Evolutionary conservation across 75 land plant genomes (phyloP).

Genomic region (Cryptomeria japonica): DNA sequence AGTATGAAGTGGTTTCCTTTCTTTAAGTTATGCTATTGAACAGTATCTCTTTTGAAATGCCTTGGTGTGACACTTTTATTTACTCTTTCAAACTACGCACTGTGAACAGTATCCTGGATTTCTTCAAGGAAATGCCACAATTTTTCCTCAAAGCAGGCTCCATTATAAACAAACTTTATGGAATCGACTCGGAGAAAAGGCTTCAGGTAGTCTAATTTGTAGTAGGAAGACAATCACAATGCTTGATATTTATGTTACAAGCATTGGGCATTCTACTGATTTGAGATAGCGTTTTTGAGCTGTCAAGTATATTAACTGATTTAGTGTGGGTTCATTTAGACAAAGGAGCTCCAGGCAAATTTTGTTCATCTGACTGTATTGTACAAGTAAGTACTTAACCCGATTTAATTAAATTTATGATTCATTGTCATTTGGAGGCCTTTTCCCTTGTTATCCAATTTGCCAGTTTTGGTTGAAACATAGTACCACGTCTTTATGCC

Average conservation of each 20-base stretch:
- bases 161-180: conserved; percentile 58
- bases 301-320: not conserved
- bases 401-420: not conserved
- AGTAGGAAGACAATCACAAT: not conserved
- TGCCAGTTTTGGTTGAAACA: not conserved
- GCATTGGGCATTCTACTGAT: not conserved
- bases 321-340: conserved; percentile 32
- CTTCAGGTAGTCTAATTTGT: conserved; percentile 63
- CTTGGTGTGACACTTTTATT: not conserved
- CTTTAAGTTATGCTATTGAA: not conserved
- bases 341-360: conserved; percentile 77
- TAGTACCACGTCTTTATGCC: not conserved
- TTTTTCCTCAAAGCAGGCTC: conserved; percentile 65
- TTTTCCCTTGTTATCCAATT: not conserved
- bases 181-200: conserved; percentile 78
- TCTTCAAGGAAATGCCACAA: conserved; percentile 88
- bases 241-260: not conserved
- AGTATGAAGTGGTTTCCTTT: conserved; percentile 30
- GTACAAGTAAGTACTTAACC: conserved; percentile 59
- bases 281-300: conserved; percentile 1
- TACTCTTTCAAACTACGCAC: not conserved
- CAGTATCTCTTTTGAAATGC: not conserved
- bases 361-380: conserved; percentile 74
- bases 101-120: conserved; percentile 62
- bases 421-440: not conserved